Evolutionary conservation across 1,284 basidiomycete species (phyloP).

Genomic region (Mycosarcoma mackinlayi): DNA sequence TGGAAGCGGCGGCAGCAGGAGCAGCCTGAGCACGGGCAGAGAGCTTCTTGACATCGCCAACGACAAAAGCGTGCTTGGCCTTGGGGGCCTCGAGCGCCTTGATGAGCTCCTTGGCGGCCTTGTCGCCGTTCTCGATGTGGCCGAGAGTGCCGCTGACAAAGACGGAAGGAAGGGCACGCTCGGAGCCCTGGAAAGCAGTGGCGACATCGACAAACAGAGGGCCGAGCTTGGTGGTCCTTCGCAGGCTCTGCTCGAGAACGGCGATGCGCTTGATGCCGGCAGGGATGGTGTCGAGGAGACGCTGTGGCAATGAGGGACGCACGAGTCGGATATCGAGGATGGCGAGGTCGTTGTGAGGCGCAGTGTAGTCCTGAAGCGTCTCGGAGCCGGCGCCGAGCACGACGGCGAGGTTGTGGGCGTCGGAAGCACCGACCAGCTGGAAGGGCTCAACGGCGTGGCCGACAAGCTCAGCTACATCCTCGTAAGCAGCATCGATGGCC

Average conservation of each 20-base stretch:
- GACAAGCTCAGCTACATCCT: constrained; percentile 52
- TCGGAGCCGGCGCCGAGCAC: constrained; percentile 60
- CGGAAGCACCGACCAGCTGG: constrained; percentile 50
- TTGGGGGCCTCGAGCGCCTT: constrained; percentile 42
- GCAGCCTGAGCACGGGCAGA: constrained; percentile 64
- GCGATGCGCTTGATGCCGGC: constrained; percentile 78
- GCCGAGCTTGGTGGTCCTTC: constrained; percentile 85
- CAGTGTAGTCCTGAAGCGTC: constrained; percentile 68
- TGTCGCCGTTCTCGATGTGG: constrained; percentile 47
- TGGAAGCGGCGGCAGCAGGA: constrained; percentile 14
- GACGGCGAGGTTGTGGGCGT: constrained; percentile 56
- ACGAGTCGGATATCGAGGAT: constrained; percentile 80
- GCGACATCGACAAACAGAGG: constrained; percentile 86
- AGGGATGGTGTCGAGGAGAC: constrained; percentile 77
- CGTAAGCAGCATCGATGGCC: constrained; percentile 52
- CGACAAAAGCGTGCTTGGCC: constrained; percentile 59
- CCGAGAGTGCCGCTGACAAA: constrained; percentile 60
- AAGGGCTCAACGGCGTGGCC: constrained; percentile 59
- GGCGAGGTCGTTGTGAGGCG: constrained; percentile 70
- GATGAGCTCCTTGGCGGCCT: constrained; percentile 53
- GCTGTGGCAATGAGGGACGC: constrained; percentile 78
- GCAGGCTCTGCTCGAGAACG: constrained; percentile 83
- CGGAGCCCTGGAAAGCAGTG: constrained; percentile 76
- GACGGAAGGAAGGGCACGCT: constrained; percentile 61
- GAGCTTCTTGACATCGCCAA: constrained; percentile 69